phyloP scores from a whole-genome alignment of 83 land plant species.

The Diphasiastrum complanatum region DNA sequence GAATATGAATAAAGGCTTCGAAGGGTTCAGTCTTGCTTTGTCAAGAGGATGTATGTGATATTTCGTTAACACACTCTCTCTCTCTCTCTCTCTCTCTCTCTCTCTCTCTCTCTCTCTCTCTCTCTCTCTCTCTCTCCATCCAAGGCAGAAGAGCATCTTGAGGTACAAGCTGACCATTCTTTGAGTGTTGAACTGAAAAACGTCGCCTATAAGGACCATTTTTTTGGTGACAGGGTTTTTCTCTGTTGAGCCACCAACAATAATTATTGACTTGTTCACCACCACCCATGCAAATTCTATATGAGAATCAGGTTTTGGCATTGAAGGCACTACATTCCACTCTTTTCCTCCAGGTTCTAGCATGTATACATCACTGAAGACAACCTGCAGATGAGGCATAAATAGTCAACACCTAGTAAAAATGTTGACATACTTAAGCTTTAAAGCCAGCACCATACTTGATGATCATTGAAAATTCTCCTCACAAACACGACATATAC shows the following conservation, averaged over 20 bases:
- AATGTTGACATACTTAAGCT: too few species aligned
- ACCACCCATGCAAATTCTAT: constrained; percentile 92
- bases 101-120: too few species aligned
- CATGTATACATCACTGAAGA: constrained; percentile 84
- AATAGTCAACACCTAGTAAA: too few species aligned
- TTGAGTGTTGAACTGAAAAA: constrained; percentile 62
- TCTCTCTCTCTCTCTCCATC: too few species aligned
- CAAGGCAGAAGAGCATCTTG: background rate
- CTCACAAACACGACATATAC: too few species aligned
- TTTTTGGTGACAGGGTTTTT: constrained; percentile 81
- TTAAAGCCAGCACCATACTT: too few species aligned
- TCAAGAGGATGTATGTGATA: too few species aligned
- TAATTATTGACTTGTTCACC: constrained; percentile 73
- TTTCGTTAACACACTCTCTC: too few species aligned
- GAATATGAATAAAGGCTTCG: too few species aligned
- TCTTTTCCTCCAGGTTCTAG: constrained; percentile 52
- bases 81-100: too few species aligned
- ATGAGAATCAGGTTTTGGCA: constrained; percentile 90
- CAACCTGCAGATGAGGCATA: constrained; percentile 54
- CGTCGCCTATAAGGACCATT: constrained; percentile 85
- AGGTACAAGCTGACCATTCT: constrained; percentile 38
- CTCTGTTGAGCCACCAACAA: constrained; percentile 83
- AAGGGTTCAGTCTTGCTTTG: too few species aligned
- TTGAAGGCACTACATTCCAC: constrained; percentile 63
- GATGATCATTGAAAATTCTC: too few species aligned